These are phyloP conservation scores for Sequoiadendron giganteum DNA, from an alignment of 75 land plant species.

Conservation along the genomic window DNA sequence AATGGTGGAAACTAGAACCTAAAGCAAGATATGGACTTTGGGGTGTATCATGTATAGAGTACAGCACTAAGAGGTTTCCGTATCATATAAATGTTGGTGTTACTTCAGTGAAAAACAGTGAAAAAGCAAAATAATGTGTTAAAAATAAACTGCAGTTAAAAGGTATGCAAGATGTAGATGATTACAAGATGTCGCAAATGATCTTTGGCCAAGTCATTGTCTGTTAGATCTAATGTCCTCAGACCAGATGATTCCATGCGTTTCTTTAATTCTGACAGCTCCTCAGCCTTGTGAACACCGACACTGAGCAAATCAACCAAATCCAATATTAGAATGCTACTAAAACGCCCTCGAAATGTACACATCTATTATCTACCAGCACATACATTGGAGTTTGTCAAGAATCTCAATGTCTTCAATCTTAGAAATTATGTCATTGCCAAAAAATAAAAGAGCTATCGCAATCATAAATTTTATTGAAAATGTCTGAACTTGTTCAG, in stretches of 20 bases:
- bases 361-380: not conserved
- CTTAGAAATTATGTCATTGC: not conserved
- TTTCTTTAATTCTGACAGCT: slow-evolving; percentile 20
- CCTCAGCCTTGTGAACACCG: slow-evolving; percentile 32
- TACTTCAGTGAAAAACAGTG: not conserved
- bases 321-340: slow-evolving; percentile 11
- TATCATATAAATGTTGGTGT: not conserved
- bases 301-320: slow-evolving; percentile 23
- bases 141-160: not conserved
- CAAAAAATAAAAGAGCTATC: not conserved
- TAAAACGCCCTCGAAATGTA: not conserved
- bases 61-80: not conserved
- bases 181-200: slow-evolving; percentile 41
- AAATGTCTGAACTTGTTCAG: not conserved
- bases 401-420: not conserved
- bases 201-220: slow-evolving; percentile 36
- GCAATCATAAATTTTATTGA: not conserved
- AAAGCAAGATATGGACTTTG: not conserved
- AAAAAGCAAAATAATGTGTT: not conserved
- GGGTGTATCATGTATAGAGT: not conserved
- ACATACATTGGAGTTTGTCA: not conserved
- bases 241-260: slow-evolving; percentile 24
- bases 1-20: not conserved
- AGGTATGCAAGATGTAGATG: not conserved
- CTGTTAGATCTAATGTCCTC: slow-evolving; percentile 23